phyloP scores from a whole-genome alignment of 257 asterid genomes.

The Jacaranda copaia region DNA sequence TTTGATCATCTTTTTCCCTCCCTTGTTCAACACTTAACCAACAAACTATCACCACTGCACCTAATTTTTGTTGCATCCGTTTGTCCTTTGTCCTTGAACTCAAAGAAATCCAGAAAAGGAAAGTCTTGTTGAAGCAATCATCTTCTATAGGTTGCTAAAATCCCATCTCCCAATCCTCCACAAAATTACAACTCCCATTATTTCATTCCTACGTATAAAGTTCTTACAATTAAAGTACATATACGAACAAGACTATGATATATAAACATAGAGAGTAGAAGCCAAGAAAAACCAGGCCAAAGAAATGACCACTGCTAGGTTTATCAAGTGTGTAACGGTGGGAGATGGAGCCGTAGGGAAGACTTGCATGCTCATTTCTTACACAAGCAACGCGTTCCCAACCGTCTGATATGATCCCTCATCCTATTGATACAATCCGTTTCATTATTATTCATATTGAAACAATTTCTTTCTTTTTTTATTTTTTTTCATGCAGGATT shows the following conservation, averaged over 20 bases:
- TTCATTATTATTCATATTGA: not conserved
- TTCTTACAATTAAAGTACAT: not conserved
- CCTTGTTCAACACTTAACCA: constrained; percentile 63
- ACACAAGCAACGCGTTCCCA: constrained; percentile 83
- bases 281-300: not conserved
- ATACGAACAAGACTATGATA: constrained; percentile 7
- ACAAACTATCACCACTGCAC: constrained; percentile 64
- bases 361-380: constrained; percentile 90
- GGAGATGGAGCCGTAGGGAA: constrained; percentile 94
- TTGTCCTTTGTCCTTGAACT: constrained; percentile 53
- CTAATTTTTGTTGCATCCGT: constrained; percentile 46
- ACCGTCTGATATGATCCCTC: constrained; percentile 44
- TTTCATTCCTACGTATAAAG: not conserved
- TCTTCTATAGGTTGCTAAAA: constrained; percentile 43
- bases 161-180: constrained; percentile 32
- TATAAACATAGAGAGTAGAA: constrained; percentile 19
- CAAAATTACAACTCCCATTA: not conserved
- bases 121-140: constrained; percentile 47
- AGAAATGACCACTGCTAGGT: constrained; percentile 70
- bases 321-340: constrained; percentile 83
- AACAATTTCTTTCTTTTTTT: not conserved
- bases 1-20: constrained; percentile 31
- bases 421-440: no score
- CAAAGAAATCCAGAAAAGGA: constrained; percentile 47
- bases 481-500: constrained; percentile 52